Evolutionary conservation across 2,329 filamentous ascomycete genomes (phyloP).

Genomic region (Phyllosticta ampelicida): DNA sequence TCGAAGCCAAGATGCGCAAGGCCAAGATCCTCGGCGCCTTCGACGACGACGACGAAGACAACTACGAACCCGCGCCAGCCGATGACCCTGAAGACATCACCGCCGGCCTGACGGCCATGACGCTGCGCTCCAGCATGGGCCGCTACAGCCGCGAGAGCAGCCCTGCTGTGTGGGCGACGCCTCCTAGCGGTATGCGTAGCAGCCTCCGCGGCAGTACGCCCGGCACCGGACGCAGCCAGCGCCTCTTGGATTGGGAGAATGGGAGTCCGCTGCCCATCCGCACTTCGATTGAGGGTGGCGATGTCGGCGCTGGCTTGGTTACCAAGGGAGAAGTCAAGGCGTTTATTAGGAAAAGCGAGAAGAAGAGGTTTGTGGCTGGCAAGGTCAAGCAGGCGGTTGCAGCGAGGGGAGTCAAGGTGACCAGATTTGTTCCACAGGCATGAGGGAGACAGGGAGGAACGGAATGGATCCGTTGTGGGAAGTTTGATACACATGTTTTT

Average conservation of each 20-base stretch:
- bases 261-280: constrained; percentile 13
- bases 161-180: constrained; percentile 26
- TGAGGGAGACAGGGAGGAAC: too few species aligned
- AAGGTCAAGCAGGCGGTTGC: constrained; percentile 28
- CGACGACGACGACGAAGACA: constrained; percentile 3
- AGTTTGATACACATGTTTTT: neutral
- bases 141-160: constrained; percentile 13
- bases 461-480: neutral
- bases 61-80: constrained; percentile 13
- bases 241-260: neutral
- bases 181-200: constrained; percentile 22
- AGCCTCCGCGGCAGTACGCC: constrained; percentile 18
- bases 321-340: constrained; percentile 30
- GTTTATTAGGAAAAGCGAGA: constrained; percentile 24
- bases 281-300: constrained; percentile 6
- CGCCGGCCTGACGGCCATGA: constrained; percentile 10
- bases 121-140: constrained; percentile 13
- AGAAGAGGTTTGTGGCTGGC: constrained; percentile 29
- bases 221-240: constrained; percentile 17
- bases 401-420: constrained; percentile 22
- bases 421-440: constrained; percentile 7
- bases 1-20: constrained; percentile 77
- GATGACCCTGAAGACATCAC: constrained; percentile 9
- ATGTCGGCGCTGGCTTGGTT: constrained; percentile 28
- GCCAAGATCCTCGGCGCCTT: constrained; percentile 27